These are phyloP conservation scores for Saccharomycopsis crataegensis DNA, from an alignment of 1,139 yeast species.

Conservation along the genomic window DNA sequence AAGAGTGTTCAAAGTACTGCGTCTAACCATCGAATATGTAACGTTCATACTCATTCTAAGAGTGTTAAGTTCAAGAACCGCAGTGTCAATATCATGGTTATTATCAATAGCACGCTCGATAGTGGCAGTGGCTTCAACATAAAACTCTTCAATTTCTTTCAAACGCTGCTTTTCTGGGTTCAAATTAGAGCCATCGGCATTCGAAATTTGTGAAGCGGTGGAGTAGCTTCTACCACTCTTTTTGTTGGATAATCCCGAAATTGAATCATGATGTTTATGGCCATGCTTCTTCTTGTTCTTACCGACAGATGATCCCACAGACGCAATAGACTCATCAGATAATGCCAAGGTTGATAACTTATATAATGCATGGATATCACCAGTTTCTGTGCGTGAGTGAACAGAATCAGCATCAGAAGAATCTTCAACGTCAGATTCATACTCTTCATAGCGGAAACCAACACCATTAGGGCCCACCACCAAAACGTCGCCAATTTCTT, in stretches of 20 bases:
- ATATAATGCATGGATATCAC: constrained; percentile 33
- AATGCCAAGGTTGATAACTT: constrained; percentile 57
- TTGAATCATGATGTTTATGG: constrained; percentile 16
- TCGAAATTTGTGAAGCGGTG: constrained; percentile 33
- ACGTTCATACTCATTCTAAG: constrained; percentile 97
- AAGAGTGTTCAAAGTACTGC: constrained; percentile 71
- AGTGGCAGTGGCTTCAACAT: constrained; percentile 87
- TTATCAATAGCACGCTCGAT: constrained; percentile 86
- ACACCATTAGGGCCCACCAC: constrained; percentile 54
- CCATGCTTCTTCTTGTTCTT: constrained; percentile 23
- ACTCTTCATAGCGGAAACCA: constrained; percentile 51
- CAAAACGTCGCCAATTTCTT: constrained; percentile 27
- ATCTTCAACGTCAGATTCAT: constrained; percentile 33
- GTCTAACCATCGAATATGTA: constrained; percentile 84
- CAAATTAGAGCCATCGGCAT: constrained; percentile 4
- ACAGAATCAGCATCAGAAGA: constrained; percentile 22
- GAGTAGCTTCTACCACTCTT: constrained; percentile 23
- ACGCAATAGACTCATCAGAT: constrained; percentile 76
- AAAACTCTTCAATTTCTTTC: constrained; percentile 73
- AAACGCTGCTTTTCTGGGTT: constrained; percentile 23
- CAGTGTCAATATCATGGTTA: constrained; percentile 89
- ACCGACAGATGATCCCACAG: constrained; percentile 24
- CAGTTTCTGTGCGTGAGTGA: not conserved
- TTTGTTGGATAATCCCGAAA: constrained; percentile 10
- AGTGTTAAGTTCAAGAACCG: constrained; percentile 84